phyloP scores from a whole-genome alignment of 2,329 filamentous ascomycete genomes.

The Hypoxylon sp. region DNA sequence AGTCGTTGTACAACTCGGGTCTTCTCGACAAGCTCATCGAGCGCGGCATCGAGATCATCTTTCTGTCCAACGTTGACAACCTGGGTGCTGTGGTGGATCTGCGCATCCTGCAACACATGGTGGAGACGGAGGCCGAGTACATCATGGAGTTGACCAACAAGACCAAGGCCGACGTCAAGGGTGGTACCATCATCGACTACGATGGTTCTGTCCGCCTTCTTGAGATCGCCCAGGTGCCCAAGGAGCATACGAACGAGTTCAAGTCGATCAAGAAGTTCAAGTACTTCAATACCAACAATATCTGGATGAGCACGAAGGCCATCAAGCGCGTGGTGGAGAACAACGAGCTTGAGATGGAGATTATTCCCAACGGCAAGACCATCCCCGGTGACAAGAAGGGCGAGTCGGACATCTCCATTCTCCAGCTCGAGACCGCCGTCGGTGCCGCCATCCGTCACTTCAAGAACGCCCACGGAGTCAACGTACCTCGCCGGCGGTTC shows the following conservation, averaged over 20 bases:
- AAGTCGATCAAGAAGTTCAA: slow-evolving; percentile 99
- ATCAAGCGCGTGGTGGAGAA: slow-evolving; percentile 99
- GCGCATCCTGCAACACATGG: slow-evolving; percentile 99
- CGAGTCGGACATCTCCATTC: slow-evolving; percentile 95
- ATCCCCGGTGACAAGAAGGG: slow-evolving; percentile 99
- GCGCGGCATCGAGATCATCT: slow-evolving; percentile 95
- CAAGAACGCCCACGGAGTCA: slow-evolving; percentile 97
- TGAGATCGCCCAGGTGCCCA: slow-evolving; percentile 98
- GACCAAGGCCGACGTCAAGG: slow-evolving; percentile 99
- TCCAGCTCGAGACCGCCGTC: slow-evolving; percentile 98
- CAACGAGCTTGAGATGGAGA: slow-evolving; percentile 98
- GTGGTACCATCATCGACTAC: slow-evolving; percentile 99
- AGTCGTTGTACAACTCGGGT: slow-evolving; percentile 99
- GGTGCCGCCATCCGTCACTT: slow-evolving; percentile 99
- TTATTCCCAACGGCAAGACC: slow-evolving; percentile 98
- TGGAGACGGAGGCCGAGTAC: slow-evolving; percentile 95
- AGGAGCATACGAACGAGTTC: slow-evolving; percentile 99
- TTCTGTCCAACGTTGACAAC: slow-evolving; percentile 99
- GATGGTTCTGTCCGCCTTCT: slow-evolving; percentile 95
- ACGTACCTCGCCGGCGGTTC: slow-evolving; percentile 96
- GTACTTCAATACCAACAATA: slow-evolving; percentile 99
- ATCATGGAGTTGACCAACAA: slow-evolving; percentile 99
- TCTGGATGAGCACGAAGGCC: slow-evolving; percentile 97
- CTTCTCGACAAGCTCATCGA: slow-evolving; percentile 96
- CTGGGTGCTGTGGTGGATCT: slow-evolving; percentile 96